These are phyloP conservation scores for Pichia californica DNA, from an alignment of 805 yeast genomes.

Conservation along the genomic window DNA sequence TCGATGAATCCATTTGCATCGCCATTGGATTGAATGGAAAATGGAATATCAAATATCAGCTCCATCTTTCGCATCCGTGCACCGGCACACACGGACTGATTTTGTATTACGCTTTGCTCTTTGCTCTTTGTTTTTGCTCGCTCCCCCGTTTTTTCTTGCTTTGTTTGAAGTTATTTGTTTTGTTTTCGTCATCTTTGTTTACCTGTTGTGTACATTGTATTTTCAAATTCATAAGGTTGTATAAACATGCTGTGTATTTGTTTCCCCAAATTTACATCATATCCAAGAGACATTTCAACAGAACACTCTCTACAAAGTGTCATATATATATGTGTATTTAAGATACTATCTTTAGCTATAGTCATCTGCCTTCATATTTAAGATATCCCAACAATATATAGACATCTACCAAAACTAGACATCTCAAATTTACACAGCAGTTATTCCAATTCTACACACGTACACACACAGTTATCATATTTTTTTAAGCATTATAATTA, in stretches of 20 bases:
- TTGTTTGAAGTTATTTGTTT: conserved; percentile 4
- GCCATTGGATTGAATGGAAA: not conserved
- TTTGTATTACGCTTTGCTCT: not conserved
- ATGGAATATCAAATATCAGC: too few species aligned
- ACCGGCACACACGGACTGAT: not conserved
- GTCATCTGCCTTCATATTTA: too few species aligned
- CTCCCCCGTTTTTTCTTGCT: not conserved
- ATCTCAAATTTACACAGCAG: too few species aligned
- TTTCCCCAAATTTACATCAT: not conserved
- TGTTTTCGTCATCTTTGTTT: conserved; percentile 2
- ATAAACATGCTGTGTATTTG: not conserved
- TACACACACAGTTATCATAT: not conserved
- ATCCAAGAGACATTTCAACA: not conserved
- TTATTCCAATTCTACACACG: too few species aligned
- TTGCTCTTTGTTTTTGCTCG: not conserved
- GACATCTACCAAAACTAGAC: too few species aligned
- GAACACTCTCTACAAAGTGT: too few species aligned
- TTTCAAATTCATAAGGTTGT: too few species aligned
- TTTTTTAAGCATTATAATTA: too few species aligned
- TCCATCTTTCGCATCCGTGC: not conserved
- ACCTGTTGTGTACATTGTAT: not conserved
- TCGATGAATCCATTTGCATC: not conserved
- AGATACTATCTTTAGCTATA: too few species aligned
- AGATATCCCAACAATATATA: too few species aligned
- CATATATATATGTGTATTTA: too few species aligned